phyloP scores from a whole-genome alignment of 2,329 filamentous ascomycete species.

The Cladosporium sp. region DNA sequence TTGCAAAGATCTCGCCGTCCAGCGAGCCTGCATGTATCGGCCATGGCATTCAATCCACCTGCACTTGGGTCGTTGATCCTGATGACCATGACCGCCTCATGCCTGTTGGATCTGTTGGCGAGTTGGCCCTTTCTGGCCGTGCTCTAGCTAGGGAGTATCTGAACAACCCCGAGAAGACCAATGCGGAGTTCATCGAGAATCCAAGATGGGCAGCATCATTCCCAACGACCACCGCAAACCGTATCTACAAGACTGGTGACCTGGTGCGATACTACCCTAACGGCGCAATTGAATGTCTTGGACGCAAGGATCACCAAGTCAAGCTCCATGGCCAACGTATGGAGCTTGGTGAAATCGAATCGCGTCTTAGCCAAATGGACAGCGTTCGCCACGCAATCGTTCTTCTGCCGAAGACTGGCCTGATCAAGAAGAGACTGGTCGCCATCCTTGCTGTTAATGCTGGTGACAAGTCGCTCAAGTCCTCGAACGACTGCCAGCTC shows the following conservation, averaged over 20 bases:
- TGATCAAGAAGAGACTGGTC: slow-evolving; percentile 8
- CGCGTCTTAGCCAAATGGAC: slow-evolving; percentile 39
- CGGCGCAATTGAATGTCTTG: slow-evolving; percentile 47
- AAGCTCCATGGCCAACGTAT: slow-evolving; percentile 75
- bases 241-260: slow-evolving; percentile 21
- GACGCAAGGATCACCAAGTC: slow-evolving; percentile 69
- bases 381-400: slow-evolving; percentile 14
- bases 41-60: slow-evolving; percentile 3
- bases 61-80: slow-evolving; percentile 17
- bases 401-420: slow-evolving; percentile 10
- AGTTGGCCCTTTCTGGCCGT: slow-evolving; percentile 19
- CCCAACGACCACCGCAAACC: slow-evolving; percentile 1
- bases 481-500: slow-evolving; percentile 5
- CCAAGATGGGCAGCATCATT: slow-evolving; percentile 3
- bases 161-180: slow-evolving; percentile 13
- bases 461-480: slow-evolving; percentile 5
- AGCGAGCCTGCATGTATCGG: slow-evolving; percentile 13
- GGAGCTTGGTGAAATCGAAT: slow-evolving; percentile 70
- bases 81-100: slow-evolving; percentile 16
- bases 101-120: slow-evolving; percentile 15
- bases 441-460: slow-evolving; percentile 6
- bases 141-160: slow-evolving; percentile 19
- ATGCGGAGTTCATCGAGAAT: slow-evolving; percentile 10
- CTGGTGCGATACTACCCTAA: slow-evolving; percentile 19
- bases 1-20: slow-evolving; percentile 8